These are phyloP conservation scores for Pythium folliculosum DNA, from an alignment of 352 stramenopile genomes.

Conservation along the genomic window DNA sequence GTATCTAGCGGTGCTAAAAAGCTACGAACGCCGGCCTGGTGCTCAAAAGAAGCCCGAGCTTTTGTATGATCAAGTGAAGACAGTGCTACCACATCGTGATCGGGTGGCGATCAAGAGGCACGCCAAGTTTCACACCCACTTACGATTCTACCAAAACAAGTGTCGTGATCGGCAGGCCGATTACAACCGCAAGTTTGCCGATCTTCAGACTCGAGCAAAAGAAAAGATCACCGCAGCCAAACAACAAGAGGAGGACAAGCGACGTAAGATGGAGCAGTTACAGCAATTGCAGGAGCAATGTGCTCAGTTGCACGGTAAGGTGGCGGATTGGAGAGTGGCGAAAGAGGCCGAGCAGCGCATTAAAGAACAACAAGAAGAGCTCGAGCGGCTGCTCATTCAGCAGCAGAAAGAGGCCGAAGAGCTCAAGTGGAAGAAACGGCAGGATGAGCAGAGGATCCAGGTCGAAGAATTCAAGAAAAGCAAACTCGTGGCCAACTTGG, in stretches of 20 bases:
- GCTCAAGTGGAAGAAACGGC: slow-evolving; percentile 40
- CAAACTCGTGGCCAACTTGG: slow-evolving; percentile 50
- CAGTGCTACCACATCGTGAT: slow-evolving; percentile 43
- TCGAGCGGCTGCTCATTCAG: slow-evolving; percentile 42
- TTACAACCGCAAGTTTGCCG: slow-evolving; percentile 38
- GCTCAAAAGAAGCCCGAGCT: slow-evolving; percentile 47
- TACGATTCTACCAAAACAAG: slow-evolving; percentile 60
- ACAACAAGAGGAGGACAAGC: slow-evolving; percentile 32
- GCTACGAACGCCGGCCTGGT: slow-evolving; percentile 38
- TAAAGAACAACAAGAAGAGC: slow-evolving; percentile 51
- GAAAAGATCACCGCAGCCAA: slow-evolving; percentile 34
- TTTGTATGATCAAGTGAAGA: slow-evolving; percentile 59
- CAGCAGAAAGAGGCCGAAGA: slow-evolving; percentile 49
- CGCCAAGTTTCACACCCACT: slow-evolving; percentile 60
- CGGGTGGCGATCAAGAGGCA: slow-evolving; percentile 50
- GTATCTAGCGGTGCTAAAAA: slow-evolving; percentile 58
- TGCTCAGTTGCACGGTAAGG: slow-evolving; percentile 38
- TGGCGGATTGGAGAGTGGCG: slow-evolving; percentile 49
- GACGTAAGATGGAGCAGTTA: slow-evolving; percentile 38
- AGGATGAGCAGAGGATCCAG: slow-evolving; percentile 47
- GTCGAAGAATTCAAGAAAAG: slow-evolving; percentile 55
- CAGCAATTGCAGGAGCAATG: slow-evolving; percentile 45
- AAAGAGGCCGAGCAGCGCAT: slow-evolving; percentile 67
- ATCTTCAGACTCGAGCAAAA: slow-evolving; percentile 33
- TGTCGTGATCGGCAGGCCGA: slow-evolving; percentile 47